Base-by-base conservation (phyloP, 495 filamentous ascomycete species). In the Hyphodiscus hymeniophilus region DNA sequence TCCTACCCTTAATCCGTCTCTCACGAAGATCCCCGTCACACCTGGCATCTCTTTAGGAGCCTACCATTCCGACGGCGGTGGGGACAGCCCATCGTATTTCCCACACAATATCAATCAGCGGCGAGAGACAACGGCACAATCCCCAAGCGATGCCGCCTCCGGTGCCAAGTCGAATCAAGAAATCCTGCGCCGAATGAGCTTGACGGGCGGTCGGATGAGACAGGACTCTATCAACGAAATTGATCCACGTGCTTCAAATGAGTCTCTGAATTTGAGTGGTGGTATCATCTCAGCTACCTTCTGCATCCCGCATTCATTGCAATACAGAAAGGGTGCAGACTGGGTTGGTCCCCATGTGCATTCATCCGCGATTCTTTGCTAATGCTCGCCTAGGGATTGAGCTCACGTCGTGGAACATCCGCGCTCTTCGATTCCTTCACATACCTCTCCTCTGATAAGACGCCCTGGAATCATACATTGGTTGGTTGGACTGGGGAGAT, bases 401-500 rank as follows among this genome's bases (percentile, higher is more conserved):
- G 77, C 57, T 68, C 81, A 48, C 85, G 89, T 36, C 80, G 81
- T 24, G 90, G 90, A 42, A 87, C 86, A 31, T 94, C 90, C 3
- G 87, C 90, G 16, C 71, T 96, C 20, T 91, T 90, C 63, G 89
- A 95, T 62, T 84, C 87, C 24, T 84, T 96, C 57, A 79, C 82
- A 15, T 82, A 90, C 63, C 76, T 96, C 20, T 85, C 85, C 7
- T 88, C 87, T 5, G 66, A 83, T 34, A 70, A 83, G 18, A 76
- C 79, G 7, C 74, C 76, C 17, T 96, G 87, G 87, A 83, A 85
- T 55, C 89, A 94, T 66, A 88, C 82, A 0, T 71, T 95, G 1
- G 83, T 96, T 40, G 89, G 84, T 16, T 96, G 90, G 90, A 91
- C 90, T 1, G 90, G 90, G 26, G 89, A 96, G 62, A 84, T 96